Evolutionary conservation across 805 yeast genomes (phyloP).

Genomic region (Pichia phayaonensis): DNA sequence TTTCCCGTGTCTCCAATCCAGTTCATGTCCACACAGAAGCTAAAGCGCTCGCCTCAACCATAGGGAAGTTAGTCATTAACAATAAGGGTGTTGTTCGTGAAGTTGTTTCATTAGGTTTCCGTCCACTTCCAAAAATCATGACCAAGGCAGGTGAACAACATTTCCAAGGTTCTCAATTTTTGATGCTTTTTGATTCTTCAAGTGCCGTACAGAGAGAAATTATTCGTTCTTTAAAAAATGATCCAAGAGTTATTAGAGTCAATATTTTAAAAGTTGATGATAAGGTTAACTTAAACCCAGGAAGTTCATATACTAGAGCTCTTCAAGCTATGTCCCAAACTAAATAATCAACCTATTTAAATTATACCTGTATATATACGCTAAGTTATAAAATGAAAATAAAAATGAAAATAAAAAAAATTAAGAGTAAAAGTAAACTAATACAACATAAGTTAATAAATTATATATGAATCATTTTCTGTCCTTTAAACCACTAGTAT

Average conservation of each 20-base stretch:
- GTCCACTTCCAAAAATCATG: slow-evolving; percentile 71
- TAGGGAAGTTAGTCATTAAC: slow-evolving; percentile 74
- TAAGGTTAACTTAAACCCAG: slow-evolving; percentile 43
- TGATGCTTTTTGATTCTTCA: slow-evolving; percentile 80
- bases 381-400: neutral
- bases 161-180: slow-evolving; percentile 83
- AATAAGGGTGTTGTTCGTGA: slow-evolving; percentile 93
- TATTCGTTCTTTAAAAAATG: slow-evolving; percentile 68
- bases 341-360: neutral
- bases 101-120: slow-evolving; percentile 70
- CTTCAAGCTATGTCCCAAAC: slow-evolving; percentile 17
- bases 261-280: slow-evolving; percentile 59
- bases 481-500: neutral
- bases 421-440: neutral
- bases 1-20: slow-evolving; percentile 71
- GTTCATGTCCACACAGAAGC: slow-evolving; percentile 49
- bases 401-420: neutral
- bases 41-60: slow-evolving; percentile 46
- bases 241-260: slow-evolving; percentile 85
- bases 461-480: neutral
- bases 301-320: slow-evolving; percentile 48
- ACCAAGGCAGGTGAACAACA: slow-evolving; percentile 83
- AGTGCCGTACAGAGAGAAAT: slow-evolving; percentile 83
- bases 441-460: too few relatives aligned
- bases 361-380: neutral